Base-by-base conservation (phyloP, 306 rosid genomes). In the Oemleria cerasiformis region DNA sequence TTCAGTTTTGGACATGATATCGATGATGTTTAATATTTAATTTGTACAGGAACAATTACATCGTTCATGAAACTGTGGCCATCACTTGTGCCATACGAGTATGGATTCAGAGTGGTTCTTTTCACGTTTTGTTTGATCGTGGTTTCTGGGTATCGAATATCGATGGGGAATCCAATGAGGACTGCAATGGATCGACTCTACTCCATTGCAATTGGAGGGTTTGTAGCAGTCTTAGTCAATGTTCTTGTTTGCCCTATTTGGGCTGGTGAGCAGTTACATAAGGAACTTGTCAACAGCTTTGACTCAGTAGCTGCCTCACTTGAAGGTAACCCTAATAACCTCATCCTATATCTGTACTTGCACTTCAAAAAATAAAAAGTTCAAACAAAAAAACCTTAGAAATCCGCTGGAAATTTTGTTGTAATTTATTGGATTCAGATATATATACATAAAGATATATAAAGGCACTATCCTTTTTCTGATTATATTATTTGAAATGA, bases 211-310 rank as follows among this genome's bases (percentile, higher is more conserved):
- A 83, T 90, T 40, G 96, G 96, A 79, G 94, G 78, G 65, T 75
- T 79, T 34, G 85, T 88, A 44, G 88, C 96, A 34, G 90, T 88
- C 2, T 53, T 81, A 1, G 96, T 90, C 6, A 90, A 86, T 70
- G 79, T 90, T 19, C 47, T 81, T 36, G 79, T 88, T 63, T 86
- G 41, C 41, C 97, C 94, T 14, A 88, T 84, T 0, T 90, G 97
- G 97, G 97, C 94, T 34, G 94, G 97, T 11, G 87, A 88, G 56
- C 86, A 83, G 53, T 79, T 90, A 1, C 94, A 88, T 36, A 74
- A 66, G 43, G 84, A 90, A 51, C 78, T 90, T 0, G 92, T 88
- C 19, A 59, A 62, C 0, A 78, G 60, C 76, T 88, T 90, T 67
- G 2, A 83, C 70, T 82, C 88, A 0, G 80, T 90, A 40, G 92